Base-by-base conservation (phyloP, 768 basidiomycete species). In the Mycena amicta region DNA sequence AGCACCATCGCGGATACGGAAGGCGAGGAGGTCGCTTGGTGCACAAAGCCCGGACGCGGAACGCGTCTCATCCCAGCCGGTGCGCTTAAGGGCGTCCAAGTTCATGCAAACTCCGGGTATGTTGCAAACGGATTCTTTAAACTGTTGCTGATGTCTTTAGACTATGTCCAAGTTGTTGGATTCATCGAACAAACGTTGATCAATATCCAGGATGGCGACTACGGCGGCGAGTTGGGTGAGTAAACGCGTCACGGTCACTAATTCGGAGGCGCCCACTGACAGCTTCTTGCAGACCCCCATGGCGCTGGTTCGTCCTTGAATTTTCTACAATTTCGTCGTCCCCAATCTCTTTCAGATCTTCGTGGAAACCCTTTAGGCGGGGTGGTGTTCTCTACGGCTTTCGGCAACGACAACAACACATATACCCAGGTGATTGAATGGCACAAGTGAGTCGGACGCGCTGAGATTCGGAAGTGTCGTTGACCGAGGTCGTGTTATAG, bases 291-390 rank as follows among this genome's bases (percentile, higher is more conserved):
- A 63, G 62, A 92, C 70, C 83, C 88, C 16, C 86, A 88, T 61
- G 89, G 90, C 57, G 88, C 88, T 59, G 90, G 91, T 68, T 53
- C 33, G 62, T 55, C 25, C 43, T 62, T 54, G 56, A 62, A 16
- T 56, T 50, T 52, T 2, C 33, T 27, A 55, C 15, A 12, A n/a
- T 33, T 20, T 41, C 22, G 33, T 28, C 5, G n/a, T 5, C 26
- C 30, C 2, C 26, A n/a, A 5, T 50, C 18, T 41, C 13, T 20
- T 22, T 8, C 18, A 60, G 51, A 58, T 52, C 22, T 57, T 45
- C 56, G 88, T 61, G 92, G 92, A n/a, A 94, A 92, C 75, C 89
- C 89, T 3, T 76, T 90, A 26, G 91, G 91, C 61, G 88, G 84
- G 50, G 70, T 92, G 26, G 56, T 90, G 41, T 93, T 80, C 75